Base-by-base conservation (phyloP, 768 basidiomycete species). In the Tricholoma saponaceum region DNA sequence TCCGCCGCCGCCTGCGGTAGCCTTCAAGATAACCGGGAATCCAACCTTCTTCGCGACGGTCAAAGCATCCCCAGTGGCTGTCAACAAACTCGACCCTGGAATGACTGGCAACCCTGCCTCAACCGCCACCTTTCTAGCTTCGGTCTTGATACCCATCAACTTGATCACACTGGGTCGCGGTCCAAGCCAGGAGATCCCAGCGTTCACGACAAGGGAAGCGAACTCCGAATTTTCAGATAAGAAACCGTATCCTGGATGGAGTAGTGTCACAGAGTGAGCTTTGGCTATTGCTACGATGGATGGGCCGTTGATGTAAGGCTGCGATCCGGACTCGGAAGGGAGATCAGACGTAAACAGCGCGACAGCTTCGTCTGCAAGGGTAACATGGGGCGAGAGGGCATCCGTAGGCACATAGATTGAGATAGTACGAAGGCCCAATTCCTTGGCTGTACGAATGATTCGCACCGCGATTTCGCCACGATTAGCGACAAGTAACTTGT, bases 401-500 rank as follows among this genome's bases (percentile, higher is more conserved):
- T 89, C 87, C 0, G 83, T 79, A 9, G 78, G 70, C 2, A 82
- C 79, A 67, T 87, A 87, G 43, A 89, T 71, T 2, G 83, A 75
- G n/a, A 87, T 64, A 0, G 84, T 85, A 3, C 63, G 66, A 23
- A 90, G 64, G 1, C 76, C 80, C 3, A 86, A 75, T 25, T 68
- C 67, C 50, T 76, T 76, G 2, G 84, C 84, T 0, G 85, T 82
- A 52, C 76, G 78, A 23, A 88, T 71, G 61, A 88, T 79, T 8
- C 87, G 81, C 13, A 83, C 74, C 8, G 86, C 86, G 52, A 89
- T 89, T 67, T 90, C 87, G 41, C 87, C 87, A 23, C 87, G 82
- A 67, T 90, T 89, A 18, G 85, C 85, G 58, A 90, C 73, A 58
- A 89, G 77, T 0, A 87, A 72, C 59, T 79, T 84, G 60, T 83